phyloP scores from a whole-genome alignment of 257 asterid genomes.

The Nicotiana noctiflora region DNA sequence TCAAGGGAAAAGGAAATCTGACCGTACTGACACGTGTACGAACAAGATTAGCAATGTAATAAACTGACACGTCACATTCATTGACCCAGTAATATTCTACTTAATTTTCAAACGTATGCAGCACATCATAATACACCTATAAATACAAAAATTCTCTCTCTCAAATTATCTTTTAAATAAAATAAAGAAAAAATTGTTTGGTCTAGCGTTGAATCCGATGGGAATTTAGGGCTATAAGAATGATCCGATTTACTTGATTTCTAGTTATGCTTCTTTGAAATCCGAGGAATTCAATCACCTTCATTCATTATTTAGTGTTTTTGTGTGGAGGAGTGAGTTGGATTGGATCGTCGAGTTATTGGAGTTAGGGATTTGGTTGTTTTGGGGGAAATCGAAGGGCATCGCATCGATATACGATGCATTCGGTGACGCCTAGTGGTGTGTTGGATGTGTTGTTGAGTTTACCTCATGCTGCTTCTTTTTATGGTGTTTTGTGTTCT shows the following conservation, averaged over 20 bases:
- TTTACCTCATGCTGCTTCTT: slow-evolving; percentile 34
- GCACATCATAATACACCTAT: not conserved
- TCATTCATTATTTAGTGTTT: not conserved
- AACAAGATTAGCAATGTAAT: not conserved
- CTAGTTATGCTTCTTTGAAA: not conserved
- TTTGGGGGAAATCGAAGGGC: slow-evolving; percentile 51
- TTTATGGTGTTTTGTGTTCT: slow-evolving; percentile 51
- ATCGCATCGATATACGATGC: slow-evolving; percentile 69
- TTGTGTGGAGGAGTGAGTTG: not conserved
- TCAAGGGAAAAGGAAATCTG: not conserved
- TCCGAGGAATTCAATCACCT: not conserved
- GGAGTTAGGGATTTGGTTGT: not conserved
- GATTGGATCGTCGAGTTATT: not conserved
- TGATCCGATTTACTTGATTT: slow-evolving; percentile 1
- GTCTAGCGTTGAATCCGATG: not conserved
- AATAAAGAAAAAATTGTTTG: not conserved
- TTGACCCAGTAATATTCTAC: not conserved
- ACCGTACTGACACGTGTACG: not conserved
- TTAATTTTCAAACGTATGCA: not conserved
- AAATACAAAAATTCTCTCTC: not conserved
- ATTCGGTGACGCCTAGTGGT: slow-evolving; percentile 66
- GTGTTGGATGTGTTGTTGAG: slow-evolving; percentile 20
- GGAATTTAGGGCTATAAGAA: not conserved
- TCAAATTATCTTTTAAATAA: not conserved
- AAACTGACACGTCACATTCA: not conserved